phyloP scores from a whole-genome alignment of 495 filamentous ascomycete species.

The Sporormia fimetaria region DNA sequence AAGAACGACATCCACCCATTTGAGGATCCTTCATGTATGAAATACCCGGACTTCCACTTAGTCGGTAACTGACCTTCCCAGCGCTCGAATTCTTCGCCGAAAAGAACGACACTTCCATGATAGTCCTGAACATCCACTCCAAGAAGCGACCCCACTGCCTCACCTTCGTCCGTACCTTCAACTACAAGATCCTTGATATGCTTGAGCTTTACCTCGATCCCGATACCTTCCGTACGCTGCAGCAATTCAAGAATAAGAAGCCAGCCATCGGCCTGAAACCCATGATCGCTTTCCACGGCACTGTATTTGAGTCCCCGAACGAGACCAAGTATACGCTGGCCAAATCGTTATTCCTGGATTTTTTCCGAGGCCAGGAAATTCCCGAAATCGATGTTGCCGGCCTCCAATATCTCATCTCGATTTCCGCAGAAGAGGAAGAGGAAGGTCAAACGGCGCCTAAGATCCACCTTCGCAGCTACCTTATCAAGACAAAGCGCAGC shows the following conservation, averaged over 20 bases:
- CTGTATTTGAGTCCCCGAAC: slow-evolving; percentile 65
- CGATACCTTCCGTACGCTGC: slow-evolving; percentile 51
- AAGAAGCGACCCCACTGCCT: slow-evolving; percentile 92
- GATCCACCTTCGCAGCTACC: slow-evolving; percentile 74
- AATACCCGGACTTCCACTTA: neutral
- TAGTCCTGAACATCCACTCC: slow-evolving; percentile 67
- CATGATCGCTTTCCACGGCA: slow-evolving; percentile 76
- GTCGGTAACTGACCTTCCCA: slow-evolving; percentile 1
- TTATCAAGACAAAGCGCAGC: slow-evolving; percentile 70
- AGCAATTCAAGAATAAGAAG: slow-evolving; percentile 73
- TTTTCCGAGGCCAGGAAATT: slow-evolving; percentile 70
- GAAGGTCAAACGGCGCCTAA: slow-evolving; percentile 51
- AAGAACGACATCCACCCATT: slow-evolving; percentile 92
- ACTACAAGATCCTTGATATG: slow-evolving; percentile 83
- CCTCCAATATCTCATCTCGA: slow-evolving; percentile 72
- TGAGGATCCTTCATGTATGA: slow-evolving; percentile 54
- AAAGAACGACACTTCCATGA: slow-evolving; percentile 82
- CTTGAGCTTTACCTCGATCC: slow-evolving; percentile 70
- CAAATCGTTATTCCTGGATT: slow-evolving; percentile 79
- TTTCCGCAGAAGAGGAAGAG: slow-evolving; percentile 60
- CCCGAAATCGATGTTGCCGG: slow-evolving; percentile 85
- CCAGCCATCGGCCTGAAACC: slow-evolving; percentile 75
- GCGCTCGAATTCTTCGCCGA: slow-evolving; percentile 84
- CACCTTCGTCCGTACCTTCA: slow-evolving; percentile 72
- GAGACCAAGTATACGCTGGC: slow-evolving; percentile 64